These are phyloP conservation scores for Wallemia mellicola DNA, from an alignment of 1,284 basidiomycete species.

Conservation along the genomic window DNA sequence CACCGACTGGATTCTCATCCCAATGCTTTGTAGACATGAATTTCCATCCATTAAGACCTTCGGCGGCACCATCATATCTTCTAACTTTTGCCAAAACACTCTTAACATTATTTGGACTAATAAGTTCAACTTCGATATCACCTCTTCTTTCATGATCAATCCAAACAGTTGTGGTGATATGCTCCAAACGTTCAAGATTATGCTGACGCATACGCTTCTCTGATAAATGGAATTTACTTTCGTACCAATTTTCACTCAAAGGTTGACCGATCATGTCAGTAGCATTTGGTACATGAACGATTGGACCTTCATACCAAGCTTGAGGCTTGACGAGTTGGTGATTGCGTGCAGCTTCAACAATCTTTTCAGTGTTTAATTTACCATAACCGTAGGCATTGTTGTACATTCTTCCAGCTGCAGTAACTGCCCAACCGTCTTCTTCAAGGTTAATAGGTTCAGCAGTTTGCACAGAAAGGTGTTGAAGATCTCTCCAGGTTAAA, in stretches of 20 bases:
- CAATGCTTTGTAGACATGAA: constrained; percentile 99
- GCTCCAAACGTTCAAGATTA: constrained; percentile 71
- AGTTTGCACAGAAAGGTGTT: constrained; percentile 57
- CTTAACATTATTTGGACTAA: constrained; percentile 56
- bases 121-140: constrained; percentile 69
- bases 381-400: constrained; percentile 98
- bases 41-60: constrained; percentile 71
- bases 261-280: constrained; percentile 13
- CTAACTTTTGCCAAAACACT: constrained; percentile 55
- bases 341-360: constrained; percentile 45
- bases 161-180: constrained; percentile 78
- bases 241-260: background rate
- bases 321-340: constrained; percentile 87
- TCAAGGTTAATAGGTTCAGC: constrained; percentile 53
- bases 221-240: constrained; percentile 27
- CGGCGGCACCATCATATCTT: constrained; percentile 30
- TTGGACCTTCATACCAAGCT: constrained; percentile 49
- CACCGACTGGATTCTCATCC: constrained; percentile 76
- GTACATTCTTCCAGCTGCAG: constrained; percentile 43
- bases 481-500: constrained; percentile 85
- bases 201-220: constrained; percentile 36
- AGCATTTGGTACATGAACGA: constrained; percentile 26
- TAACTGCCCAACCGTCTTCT: constrained; percentile 84
- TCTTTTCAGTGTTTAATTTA: constrained; percentile 49
- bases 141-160: constrained; percentile 61